Evolutionary conservation across 116 monocot species (phyloP).

Genomic region (Phalaenopsis hybrid): DNA sequence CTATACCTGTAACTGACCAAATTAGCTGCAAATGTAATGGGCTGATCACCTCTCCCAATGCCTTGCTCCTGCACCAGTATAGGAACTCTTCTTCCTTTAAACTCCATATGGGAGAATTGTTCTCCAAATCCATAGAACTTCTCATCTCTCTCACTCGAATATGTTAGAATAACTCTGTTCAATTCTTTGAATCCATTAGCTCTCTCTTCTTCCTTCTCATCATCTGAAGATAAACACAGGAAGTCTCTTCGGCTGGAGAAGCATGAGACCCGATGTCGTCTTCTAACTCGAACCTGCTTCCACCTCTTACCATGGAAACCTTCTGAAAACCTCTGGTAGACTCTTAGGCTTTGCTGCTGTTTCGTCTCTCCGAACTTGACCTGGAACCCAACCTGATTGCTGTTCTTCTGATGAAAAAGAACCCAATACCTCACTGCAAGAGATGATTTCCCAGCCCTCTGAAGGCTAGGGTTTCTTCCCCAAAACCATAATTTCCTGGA

Average conservation of each 20-base stretch:
- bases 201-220: constrained; percentile 16
- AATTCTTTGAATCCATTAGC: constrained; percentile 19
- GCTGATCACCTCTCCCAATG: constrained; percentile 84
- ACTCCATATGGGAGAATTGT: constrained; percentile 75
- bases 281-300: constrained; percentile 9
- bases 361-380: constrained; percentile 39
- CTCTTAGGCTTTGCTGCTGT: constrained; percentile 13
- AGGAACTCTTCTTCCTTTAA: constrained; percentile 73
- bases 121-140: constrained; percentile 83
- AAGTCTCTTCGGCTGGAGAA: constrained; percentile 14
- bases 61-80: constrained; percentile 85
- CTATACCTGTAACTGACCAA: constrained; percentile 68
- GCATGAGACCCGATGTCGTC: not conserved
- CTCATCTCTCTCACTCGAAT: constrained; percentile 56
- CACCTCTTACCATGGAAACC: constrained; percentile 11
- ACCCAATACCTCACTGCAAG: constrained; percentile 41
- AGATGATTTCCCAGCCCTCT: constrained; percentile 3
- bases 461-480: not conserved
- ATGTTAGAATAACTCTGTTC: constrained; percentile 54
- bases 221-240: constrained; percentile 14
- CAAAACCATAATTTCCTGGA: not conserved
- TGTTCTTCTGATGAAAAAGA: constrained; percentile 51
- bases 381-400: constrained; percentile 42
- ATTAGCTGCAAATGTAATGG: constrained; percentile 75
- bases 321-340: not conserved